These are phyloP conservation scores for Sporobolomyces roseus DNA, from an alignment of 768 basidiomycete species.

Conservation along the genomic window DNA sequence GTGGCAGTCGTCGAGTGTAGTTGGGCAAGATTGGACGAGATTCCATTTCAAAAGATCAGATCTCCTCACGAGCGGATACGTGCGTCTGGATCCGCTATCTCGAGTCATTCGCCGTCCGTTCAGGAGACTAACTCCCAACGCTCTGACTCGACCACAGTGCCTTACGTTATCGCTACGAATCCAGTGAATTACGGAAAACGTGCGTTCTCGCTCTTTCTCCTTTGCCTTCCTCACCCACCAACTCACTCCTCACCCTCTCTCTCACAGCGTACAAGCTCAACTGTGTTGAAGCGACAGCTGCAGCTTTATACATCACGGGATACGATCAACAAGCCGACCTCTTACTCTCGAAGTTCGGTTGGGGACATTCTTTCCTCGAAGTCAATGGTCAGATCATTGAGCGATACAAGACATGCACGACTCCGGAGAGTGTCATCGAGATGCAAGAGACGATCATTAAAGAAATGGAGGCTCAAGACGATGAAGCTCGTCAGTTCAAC, in stretches of 20 bases:
- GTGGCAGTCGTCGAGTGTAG: constrained; percentile 98
- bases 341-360: constrained; percentile 76
- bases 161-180: constrained; percentile 90
- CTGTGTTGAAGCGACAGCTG: constrained; percentile 74
- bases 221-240: background rate
- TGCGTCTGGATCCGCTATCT: constrained; percentile 50
- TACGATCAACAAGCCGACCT: constrained; percentile 74
- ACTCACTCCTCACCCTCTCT: background rate
- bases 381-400: constrained; percentile 74
- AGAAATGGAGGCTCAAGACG: constrained; percentile 49
- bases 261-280: constrained; percentile 73
- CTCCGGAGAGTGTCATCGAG: constrained; percentile 60
- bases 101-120: too few relatives aligned
- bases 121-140: too few relatives aligned
- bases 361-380: constrained; percentile 81
- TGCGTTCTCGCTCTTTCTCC: background rate
- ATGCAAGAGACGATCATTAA: constrained; percentile 57
- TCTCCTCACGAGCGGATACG: constrained; percentile 86
- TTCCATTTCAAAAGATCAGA: constrained; percentile 88
- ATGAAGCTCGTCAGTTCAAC: constrained; percentile 33
- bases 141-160: constrained; percentile 62
- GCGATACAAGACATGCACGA: constrained; percentile 66
- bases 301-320: constrained; percentile 89
- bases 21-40: constrained; percentile 91
- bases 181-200: constrained; percentile 96